Evolutionary conservation across 768 basidiomycete genomes (phyloP).

Genomic region (Mycena filopes): DNA sequence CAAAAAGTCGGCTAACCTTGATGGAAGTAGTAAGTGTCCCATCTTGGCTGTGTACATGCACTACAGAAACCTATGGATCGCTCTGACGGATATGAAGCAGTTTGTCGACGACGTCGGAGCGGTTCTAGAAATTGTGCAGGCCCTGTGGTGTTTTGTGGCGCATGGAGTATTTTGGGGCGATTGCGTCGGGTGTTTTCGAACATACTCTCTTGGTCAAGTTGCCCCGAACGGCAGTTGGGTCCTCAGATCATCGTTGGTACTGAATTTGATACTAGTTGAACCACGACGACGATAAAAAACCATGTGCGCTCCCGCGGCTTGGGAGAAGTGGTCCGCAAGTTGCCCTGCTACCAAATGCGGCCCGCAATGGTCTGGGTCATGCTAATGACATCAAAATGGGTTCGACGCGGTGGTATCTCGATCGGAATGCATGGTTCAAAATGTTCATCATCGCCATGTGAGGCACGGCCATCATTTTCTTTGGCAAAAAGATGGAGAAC

Average conservation of each 20-base stretch:
- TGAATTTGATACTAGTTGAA: too few species aligned
- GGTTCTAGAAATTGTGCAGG: background rate
- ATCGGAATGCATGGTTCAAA: background rate
- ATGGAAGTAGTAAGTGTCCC: background rate
- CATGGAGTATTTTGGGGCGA: background rate
- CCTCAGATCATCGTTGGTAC: too few species aligned
- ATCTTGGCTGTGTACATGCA: constrained; percentile 1
- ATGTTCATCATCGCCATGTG: background rate
- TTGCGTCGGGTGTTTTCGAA: too few species aligned
- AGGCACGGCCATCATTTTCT: constrained; percentile 14
- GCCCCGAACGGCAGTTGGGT: too few species aligned
- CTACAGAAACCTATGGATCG: background rate
- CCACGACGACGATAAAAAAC: too few species aligned
- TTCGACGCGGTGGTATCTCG: background rate
- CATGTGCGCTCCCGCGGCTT: background rate
- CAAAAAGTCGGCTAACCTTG: background rate
- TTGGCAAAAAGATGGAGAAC: background rate
- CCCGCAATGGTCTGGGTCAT: background rate
- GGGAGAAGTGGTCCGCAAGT: too few species aligned
- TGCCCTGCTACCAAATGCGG: background rate
- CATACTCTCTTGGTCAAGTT: too few species aligned
- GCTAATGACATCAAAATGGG: background rate
- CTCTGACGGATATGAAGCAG: constrained; percentile 2
- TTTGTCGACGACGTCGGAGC: too few species aligned
- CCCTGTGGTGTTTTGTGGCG: background rate